Conservation (phyloP, 2,329 filamentous ascomycete genomes). For the Colletotrichum sp. region DNA sequence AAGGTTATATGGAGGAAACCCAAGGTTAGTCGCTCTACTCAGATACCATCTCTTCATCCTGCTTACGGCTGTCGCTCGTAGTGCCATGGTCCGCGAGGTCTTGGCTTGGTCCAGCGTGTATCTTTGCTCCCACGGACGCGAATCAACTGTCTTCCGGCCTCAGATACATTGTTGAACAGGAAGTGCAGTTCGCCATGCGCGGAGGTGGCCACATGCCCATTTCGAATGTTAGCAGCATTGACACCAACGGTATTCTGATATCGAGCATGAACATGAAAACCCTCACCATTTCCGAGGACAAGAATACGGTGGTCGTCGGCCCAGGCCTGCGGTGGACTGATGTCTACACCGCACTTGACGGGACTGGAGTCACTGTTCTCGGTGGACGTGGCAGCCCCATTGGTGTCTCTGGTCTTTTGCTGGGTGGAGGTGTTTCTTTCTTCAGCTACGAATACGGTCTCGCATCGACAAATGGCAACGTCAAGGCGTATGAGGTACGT, state of each 20-base stretch:
- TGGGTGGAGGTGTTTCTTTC: conserved; percentile 37
- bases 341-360: conserved; percentile 39
- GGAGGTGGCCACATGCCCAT: conserved; percentile 18
- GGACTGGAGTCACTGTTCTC: conserved; percentile 34
- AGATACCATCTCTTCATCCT: not conserved
- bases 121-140: not conserved
- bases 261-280: not conserved
- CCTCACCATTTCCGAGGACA: conserved; percentile 23
- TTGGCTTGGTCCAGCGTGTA: not conserved
- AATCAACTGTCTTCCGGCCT: not conserved
- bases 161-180: not conserved
- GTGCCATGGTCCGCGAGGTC: not conserved
- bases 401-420: conserved; percentile 42
- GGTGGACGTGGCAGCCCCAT: conserved; percentile 41
- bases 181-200: not conserved
- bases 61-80: not conserved
- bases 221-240: not conserved
- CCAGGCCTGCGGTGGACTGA: conserved; percentile 41
- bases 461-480: conserved; percentile 25
- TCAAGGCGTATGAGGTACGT: conserved; percentile 39
- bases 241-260: conserved; percentile 4
- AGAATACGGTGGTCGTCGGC: conserved; percentile 35
- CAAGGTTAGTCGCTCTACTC: not conserved
- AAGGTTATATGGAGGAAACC: not conserved
- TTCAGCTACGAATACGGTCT: conserved; percentile 29